A percentile compares a stretch with the other conserved stretches of the same genome.
These are phyloP conservation scores for Tetrahymena elliotti DNA, from an alignment of 73 alveolate species.

Conservation along the genomic window DNA sequence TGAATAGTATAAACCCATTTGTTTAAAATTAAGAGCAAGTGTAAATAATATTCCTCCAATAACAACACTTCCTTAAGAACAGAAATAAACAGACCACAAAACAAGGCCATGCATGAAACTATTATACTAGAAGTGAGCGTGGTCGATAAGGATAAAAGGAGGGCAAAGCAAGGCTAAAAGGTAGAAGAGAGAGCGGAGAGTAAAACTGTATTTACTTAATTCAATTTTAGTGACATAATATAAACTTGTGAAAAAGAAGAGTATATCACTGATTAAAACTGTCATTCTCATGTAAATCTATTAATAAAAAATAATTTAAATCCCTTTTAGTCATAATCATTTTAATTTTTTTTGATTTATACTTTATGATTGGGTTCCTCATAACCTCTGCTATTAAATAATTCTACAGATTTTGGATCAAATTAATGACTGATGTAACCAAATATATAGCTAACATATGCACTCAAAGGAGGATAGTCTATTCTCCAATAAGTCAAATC, in stretches of 20 bases:
- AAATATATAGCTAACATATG: slow-evolving; percentile 76
- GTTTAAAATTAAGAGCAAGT: slow-evolving; percentile 74
- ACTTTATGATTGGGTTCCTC: slow-evolving; percentile 59
- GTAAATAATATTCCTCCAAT: slow-evolving; percentile 70
- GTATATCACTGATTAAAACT: slow-evolving; percentile 23
- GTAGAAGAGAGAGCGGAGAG: slow-evolving; percentile 15
- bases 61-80: slow-evolving; percentile 39
- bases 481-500: slow-evolving; percentile 85
- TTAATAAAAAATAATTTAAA: neutral
- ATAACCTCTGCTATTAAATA: slow-evolving; percentile 63
- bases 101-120: slow-evolving; percentile 68
- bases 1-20: slow-evolving; percentile 84
- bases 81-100: slow-evolving; percentile 57
- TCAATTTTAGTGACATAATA: neutral
- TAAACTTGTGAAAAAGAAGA: slow-evolving; percentile 17
- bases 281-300: slow-evolving; percentile 57
- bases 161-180: slow-evolving; percentile 54
- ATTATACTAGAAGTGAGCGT: slow-evolving; percentile 94
- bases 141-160: slow-evolving; percentile 80
- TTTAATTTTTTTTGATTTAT: neutral
- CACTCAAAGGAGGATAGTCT: slow-evolving; percentile 97
- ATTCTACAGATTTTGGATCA: slow-evolving; percentile 63
- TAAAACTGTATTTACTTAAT: neutral
- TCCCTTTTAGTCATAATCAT: neutral
- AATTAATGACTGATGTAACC: slow-evolving; percentile 41